Evolutionary conservation across 257 asterid species (phyloP).

Genomic region (Solanum tacnaense): DNA sequence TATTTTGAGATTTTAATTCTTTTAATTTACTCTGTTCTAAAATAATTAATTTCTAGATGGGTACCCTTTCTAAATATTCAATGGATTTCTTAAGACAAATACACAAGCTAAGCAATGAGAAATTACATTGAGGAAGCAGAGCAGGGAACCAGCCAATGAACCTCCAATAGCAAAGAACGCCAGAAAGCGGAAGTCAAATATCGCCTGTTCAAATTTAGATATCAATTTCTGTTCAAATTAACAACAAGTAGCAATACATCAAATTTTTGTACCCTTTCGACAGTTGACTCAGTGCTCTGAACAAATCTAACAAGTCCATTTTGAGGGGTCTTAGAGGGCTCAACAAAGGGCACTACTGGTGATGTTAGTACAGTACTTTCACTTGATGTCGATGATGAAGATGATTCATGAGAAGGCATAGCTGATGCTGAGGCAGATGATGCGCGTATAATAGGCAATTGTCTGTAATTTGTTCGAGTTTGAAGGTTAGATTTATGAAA

Average conservation of each 20-base stretch:
- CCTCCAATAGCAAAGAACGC: constrained; percentile 83
- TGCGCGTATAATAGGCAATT: constrained; percentile 16
- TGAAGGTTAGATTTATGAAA: constrained; percentile 16
- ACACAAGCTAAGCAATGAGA: too few relatives aligned
- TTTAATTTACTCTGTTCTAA: background rate
- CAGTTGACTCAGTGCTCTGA: constrained; percentile 50
- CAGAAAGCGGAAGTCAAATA: constrained; percentile 79
- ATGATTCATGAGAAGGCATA: constrained; percentile 31
- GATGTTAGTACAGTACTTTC: constrained; percentile 15
- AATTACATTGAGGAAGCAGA: constrained; percentile 82
- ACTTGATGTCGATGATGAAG: constrained; percentile 21
- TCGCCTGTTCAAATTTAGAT: constrained; percentile 28
- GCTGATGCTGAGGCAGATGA: constrained; percentile 25
- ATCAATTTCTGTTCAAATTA: background rate
- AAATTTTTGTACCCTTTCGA: constrained; percentile 51
- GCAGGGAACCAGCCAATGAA: constrained; percentile 80
- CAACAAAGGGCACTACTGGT: constrained; percentile 17
- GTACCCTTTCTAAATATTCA: too few relatives aligned
- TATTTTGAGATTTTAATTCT: background rate
- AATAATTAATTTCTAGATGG: too few relatives aligned
- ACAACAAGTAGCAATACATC: background rate
- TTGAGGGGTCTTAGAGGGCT: constrained; percentile 28
- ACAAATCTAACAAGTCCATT: constrained; percentile 39
- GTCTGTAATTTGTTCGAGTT: constrained; percentile 7
- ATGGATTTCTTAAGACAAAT: background rate